Evolutionary conservation across 2,329 filamentous ascomycete genomes (phyloP).

Genomic region (Aureobasidium sp.): DNA sequence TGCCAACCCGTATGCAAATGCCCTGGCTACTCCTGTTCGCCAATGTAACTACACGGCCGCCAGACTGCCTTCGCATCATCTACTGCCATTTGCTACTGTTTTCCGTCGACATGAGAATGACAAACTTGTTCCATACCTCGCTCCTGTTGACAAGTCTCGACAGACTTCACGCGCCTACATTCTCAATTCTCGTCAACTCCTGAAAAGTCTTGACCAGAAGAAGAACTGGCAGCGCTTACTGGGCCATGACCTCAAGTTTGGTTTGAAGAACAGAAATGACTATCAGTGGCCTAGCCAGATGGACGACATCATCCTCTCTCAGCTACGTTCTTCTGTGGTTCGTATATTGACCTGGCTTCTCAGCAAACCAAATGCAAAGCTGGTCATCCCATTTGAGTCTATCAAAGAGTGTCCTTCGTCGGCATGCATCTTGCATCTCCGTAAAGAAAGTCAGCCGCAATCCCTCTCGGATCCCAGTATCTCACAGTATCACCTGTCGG

Average conservation of each 20-base stretch:
- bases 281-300: conserved; percentile 41
- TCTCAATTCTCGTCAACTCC: conserved; percentile 16
- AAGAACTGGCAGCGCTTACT: conserved; percentile 12
- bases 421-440: background rate
- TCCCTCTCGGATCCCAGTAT: background rate
- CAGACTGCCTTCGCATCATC: conserved; percentile 51
- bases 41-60: conserved; percentile 42
- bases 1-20: conserved; percentile 56
- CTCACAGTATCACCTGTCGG: background rate
- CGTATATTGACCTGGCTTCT: conserved; percentile 36
- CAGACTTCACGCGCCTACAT: conserved; percentile 15
- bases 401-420: background rate
- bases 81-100: conserved; percentile 52
- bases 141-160: background rate
- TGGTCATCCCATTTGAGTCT: background rate
- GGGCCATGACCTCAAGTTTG: conserved; percentile 13
- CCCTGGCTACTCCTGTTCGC: conserved; percentile 53
- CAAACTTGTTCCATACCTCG: conserved; percentile 48
- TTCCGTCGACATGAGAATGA: conserved; percentile 19
- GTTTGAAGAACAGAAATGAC: conserved; percentile 6
- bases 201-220: conserved; percentile 32
- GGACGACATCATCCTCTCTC: conserved; percentile 42
- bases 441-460: background rate
- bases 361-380: background rate
- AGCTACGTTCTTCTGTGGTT: conserved; percentile 41